Conservation (phyloP, 2,329 filamentous ascomycete genomes). For the Fusarium circinatum region DNA sequence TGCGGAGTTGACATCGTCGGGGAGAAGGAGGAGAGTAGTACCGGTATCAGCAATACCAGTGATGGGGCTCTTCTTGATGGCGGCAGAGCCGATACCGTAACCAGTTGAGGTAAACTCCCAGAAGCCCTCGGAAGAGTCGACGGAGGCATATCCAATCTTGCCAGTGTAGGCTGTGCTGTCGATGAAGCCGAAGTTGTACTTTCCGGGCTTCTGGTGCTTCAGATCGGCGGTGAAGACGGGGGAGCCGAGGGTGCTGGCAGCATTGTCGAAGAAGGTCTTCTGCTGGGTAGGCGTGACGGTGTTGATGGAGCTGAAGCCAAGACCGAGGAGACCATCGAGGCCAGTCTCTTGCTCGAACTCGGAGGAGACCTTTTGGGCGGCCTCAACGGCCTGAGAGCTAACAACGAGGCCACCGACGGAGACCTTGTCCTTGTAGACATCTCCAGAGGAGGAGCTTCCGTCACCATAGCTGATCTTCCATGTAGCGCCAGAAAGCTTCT, state of each 20-base stretch:
- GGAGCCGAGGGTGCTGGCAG: constrained; percentile 25
- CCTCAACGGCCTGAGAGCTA: constrained; percentile 54
- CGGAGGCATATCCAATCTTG: constrained; percentile 67
- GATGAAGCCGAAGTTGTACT: constrained; percentile 80
- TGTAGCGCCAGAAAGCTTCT: constrained; percentile 49
- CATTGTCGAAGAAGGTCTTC: constrained; percentile 56
- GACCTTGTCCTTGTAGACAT: constrained; percentile 57
- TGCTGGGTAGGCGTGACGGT: constrained; percentile 54
- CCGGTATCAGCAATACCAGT: constrained; percentile 67
- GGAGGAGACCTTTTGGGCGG: constrained; percentile 53
- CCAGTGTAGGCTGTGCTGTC: constrained; percentile 72
- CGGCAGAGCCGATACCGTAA: constrained; percentile 28
- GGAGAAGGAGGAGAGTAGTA: constrained; percentile 71
- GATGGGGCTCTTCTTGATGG: constrained; percentile 48
- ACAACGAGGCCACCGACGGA: constrained; percentile 55
- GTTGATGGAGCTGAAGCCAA: constrained; percentile 57
- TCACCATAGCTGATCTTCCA: constrained; percentile 59
- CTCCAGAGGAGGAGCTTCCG: constrained; percentile 53
- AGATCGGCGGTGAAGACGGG: constrained; percentile 76
- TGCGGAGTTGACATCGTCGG: constrained; percentile 58
- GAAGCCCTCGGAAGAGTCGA: constrained; percentile 70
- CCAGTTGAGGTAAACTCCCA: constrained; percentile 64
- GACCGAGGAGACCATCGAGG: constrained; percentile 56
- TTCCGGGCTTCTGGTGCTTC: constrained; percentile 63
- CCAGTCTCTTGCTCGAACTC: constrained; percentile 51